Conservation (phyloP, 257 asterid species). For the Penstemon newberryi region DNA sequence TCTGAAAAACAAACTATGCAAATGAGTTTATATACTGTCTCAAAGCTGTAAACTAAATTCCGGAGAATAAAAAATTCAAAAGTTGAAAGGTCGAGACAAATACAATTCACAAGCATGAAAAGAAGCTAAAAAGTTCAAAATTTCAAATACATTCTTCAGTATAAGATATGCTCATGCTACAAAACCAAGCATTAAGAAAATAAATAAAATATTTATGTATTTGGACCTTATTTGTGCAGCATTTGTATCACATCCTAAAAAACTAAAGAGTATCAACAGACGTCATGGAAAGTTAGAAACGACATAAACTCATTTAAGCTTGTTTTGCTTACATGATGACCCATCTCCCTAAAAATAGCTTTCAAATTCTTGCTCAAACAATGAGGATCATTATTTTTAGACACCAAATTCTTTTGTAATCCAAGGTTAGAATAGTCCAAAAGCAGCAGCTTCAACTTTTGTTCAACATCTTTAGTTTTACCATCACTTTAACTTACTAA, state of each 20-base stretch:
- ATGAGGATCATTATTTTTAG: neutral
- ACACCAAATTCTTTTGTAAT: neutral
- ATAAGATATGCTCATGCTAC: conserved; percentile 4
- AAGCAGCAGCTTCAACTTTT: neutral
- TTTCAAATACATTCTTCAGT: neutral
- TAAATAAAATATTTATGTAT: neutral
- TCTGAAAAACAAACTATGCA: neutral
- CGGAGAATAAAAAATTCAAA: neutral
- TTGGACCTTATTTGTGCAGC: neutral
- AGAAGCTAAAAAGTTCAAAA: too few species aligned
- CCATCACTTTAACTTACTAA: conserved; percentile 2
- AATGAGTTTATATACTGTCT: neutral
- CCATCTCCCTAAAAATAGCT: too few species aligned
- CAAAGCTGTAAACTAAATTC: conserved; percentile 3
- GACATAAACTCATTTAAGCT: too few species aligned
- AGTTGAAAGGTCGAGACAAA: conserved; percentile 7
- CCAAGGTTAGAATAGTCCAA: too few species aligned
- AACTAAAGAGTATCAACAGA: neutral
- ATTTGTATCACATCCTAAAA: conserved; percentile 1
- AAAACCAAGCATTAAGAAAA: neutral
- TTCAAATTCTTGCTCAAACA: neutral
- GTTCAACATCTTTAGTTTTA: neutral
- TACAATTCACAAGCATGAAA: conserved; percentile 19
- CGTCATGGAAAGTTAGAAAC: too few species aligned
- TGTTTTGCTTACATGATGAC: too few species aligned